These are phyloP conservation scores for Glonium stellatum DNA, from an alignment of 495 filamentous ascomycete species.

Conservation along the genomic window DNA sequence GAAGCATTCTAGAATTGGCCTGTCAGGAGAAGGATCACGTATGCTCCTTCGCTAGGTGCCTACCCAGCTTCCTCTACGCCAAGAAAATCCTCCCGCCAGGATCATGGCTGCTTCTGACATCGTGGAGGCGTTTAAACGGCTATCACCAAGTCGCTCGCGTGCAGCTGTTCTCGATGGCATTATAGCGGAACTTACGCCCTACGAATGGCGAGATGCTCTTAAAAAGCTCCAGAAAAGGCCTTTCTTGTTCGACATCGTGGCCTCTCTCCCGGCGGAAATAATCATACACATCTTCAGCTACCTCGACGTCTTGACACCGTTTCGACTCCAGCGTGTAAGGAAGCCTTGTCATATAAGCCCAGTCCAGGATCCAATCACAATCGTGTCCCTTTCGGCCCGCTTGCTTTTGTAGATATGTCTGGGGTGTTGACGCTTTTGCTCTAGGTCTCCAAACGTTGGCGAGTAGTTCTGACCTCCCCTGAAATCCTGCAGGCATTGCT, in stretches of 20 bases:
- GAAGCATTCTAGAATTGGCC: too few relatives aligned
- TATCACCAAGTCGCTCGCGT: neutral
- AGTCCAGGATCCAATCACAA: neutral
- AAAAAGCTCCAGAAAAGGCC: slow-evolving; percentile 5
- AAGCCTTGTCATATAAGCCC: neutral
- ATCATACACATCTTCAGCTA: slow-evolving; percentile 17
- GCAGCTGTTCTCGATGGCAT: slow-evolving; percentile 12
- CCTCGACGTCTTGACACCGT: slow-evolving; percentile 18
- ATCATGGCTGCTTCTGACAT: neutral
- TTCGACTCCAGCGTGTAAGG: slow-evolving; percentile 15
- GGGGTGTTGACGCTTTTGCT: neutral
- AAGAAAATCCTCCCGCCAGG: neutral
- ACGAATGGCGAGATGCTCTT: slow-evolving; percentile 14
- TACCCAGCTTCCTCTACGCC: neutral
- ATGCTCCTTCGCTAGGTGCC: neutral
- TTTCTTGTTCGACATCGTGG: slow-evolving; percentile 23
- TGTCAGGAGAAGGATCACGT: neutral
- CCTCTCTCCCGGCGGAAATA: slow-evolving; percentile 18
- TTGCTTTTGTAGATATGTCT: neutral
- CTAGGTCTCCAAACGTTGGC: slow-evolving; percentile 23
- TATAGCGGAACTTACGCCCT: slow-evolving; percentile 1
- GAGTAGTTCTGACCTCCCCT: slow-evolving; percentile 1
- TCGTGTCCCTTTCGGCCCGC: too few relatives aligned
- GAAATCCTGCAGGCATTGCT: slow-evolving; percentile 4
- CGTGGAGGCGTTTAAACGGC: slow-evolving; percentile 6